Evolutionary conservation across 257 asterid genomes (phyloP), one percentile per base, ranked within the genome.

Genomic region (Penstemon barbatus): DNA sequence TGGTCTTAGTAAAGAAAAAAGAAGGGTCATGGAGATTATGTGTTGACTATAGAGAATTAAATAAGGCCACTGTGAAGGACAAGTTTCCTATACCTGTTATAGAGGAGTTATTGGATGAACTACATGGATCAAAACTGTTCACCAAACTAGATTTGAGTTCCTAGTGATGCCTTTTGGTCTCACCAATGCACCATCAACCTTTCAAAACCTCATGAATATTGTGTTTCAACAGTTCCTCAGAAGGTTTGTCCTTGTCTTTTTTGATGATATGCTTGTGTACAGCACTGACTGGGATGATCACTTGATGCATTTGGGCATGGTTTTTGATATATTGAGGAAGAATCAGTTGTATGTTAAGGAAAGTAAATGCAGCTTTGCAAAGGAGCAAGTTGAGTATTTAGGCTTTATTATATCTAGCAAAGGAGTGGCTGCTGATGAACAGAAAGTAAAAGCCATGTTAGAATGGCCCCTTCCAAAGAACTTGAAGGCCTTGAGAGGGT

Each of bases 191-290:
- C 53, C 53, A 10, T n/a, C 53, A 13, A 48, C 53, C 0, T 9
- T 48, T 11, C 53, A 48, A 10, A 8, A 45, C 0, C 5, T 45
- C 1, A 76, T 66, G 74, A 76, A 76, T 5, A 3, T n/a, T 0
- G 10, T 65, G 0, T 71, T 76, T 52, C 5, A 15, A 0, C 58
- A 25, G 0, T 66, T 3, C 41, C 7, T 76, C 2, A 4, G 58
- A 2, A 71, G 66, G 42, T 71, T 66, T 76, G 43, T 69, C 0
- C 15, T 76, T 0, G 81, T 76, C 0, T 66, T 76, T 40, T 76
- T 76, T 66, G 74, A 76, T 49, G 68, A 76, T 7, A 66, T 54
- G 0, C 15, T 48, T 0, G 15, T 48, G 2, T 48, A 48, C 1
- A 48, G 53, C 7, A 48, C 3, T 4, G 15, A 5, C 1, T n/a